Percentiles rank a stretch among this genome's conserved stretches.
Conservation (phyloP, 306 rosid genomes). For the Quercus bicolor region DNA sequence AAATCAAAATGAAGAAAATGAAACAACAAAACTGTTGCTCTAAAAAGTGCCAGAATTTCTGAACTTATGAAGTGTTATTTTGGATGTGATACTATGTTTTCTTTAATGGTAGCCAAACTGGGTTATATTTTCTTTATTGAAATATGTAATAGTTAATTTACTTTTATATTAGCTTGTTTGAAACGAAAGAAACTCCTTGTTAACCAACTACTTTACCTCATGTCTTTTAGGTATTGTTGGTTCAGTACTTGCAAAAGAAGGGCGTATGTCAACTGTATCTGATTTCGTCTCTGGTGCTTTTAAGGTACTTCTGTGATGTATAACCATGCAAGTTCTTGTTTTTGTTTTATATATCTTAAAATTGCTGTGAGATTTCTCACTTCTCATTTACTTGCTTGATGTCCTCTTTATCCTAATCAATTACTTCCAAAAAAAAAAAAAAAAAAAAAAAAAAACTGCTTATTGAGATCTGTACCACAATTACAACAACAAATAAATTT, state of each 20-base stretch:
- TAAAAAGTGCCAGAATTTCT: neutral
- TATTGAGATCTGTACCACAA: neutral
- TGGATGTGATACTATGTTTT: no score
- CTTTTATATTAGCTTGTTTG: neutral
- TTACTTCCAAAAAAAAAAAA: neutral
- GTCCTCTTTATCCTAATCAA: neutral
- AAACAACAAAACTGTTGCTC: no score
- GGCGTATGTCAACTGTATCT: slow-evolving; percentile 54
- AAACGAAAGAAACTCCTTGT: neutral
- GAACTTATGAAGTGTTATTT: neutral
- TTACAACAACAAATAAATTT: no score
- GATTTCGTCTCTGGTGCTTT: slow-evolving; percentile 71
- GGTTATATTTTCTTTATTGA: neutral
- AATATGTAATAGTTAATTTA: neutral
- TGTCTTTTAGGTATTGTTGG: slow-evolving; percentile 70
- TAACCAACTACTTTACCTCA: slow-evolving; percentile 8
- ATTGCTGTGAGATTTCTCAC: neutral
- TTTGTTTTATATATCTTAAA: neutral
- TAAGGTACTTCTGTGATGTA: slow-evolving; percentile 50
- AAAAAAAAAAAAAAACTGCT: neutral
- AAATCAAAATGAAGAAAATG: no score
- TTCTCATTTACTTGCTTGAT: neutral
- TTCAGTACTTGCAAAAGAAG: slow-evolving; percentile 88
- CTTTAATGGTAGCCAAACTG: neutral
- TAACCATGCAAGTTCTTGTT: neutral